Evolutionary conservation across 192 early-diverging fungal genomes (phyloP).

Genomic region (Jimgerdemannia flammicorona): DNA sequence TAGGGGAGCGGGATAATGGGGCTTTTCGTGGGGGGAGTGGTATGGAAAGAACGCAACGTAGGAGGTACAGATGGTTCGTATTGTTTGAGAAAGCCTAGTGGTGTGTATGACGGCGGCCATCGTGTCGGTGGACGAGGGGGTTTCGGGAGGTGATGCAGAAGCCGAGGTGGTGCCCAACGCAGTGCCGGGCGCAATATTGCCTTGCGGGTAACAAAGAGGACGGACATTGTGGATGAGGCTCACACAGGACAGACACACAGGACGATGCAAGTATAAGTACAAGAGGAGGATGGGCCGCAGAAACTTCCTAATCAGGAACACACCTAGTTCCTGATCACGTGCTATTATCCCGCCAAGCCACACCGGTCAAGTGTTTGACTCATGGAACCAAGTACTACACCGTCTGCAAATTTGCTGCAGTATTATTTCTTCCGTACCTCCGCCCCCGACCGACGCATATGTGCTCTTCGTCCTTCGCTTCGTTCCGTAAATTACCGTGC

Average conservation of each 20-base stretch:
- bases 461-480: neutral
- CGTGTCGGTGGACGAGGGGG: neutral
- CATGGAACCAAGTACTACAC: too few relatives aligned
- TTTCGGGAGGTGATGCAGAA: neutral
- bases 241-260: too few relatives aligned
- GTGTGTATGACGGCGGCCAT: neutral
- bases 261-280: too few relatives aligned
- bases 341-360: too few relatives aligned
- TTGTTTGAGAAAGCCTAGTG: neutral
- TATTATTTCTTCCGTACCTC: too few relatives aligned
- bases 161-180: neutral
- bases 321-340: too few relatives aligned
- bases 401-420: too few relatives aligned
- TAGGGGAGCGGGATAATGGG: conserved; percentile 33
- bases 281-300: too few relatives aligned
- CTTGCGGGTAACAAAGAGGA: neutral
- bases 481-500: neutral
- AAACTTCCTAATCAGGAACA: too few relatives aligned
- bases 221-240: neutral
- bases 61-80: neutral
- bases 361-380: too few relatives aligned
- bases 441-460: too few relatives aligned
- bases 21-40: conserved; percentile 5
- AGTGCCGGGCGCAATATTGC: neutral
- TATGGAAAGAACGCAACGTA: conserved; percentile 15